Conservation (phyloP, 805 yeast genomes). For the Spathaspora sp. region DNA sequence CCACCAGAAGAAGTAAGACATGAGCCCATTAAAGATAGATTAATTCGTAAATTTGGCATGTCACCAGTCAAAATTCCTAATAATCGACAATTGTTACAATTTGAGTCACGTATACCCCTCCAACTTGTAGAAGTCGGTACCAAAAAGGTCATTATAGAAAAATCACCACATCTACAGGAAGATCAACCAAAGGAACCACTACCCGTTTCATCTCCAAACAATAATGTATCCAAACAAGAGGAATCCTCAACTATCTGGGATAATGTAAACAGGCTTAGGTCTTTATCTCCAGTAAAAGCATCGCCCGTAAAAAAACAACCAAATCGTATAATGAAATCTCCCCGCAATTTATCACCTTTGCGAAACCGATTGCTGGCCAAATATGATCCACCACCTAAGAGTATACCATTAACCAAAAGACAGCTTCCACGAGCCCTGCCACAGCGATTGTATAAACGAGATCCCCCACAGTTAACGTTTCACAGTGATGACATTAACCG, state of each 20-base stretch:
- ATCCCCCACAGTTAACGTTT: neutral
- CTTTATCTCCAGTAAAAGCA: conserved; percentile 4
- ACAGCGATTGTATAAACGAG: neutral
- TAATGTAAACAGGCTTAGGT: conserved; percentile 1
- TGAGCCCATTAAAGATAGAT: neutral
- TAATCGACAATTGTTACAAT: conserved; percentile 1
- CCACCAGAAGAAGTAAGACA: neutral
- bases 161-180: neutral
- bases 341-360: neutral
- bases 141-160: neutral
- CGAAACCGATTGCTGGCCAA: neutral
- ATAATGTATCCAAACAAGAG: neutral
- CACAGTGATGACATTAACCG: neutral
- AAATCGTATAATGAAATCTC: neutral
- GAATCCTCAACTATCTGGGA: conserved; percentile 3
- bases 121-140: neutral
- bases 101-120: neutral
- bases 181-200: neutral
- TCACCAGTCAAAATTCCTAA: conserved; percentile 9
- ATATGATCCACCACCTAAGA: neutral
- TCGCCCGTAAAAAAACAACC: neutral
- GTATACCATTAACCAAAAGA: neutral
- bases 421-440: neutral
- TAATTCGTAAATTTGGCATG: conserved; percentile 4
- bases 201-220: neutral